phyloP scores from a whole-genome alignment of 2,329 filamentous ascomycete genomes.

The Cryphonectria naterciae region DNA sequence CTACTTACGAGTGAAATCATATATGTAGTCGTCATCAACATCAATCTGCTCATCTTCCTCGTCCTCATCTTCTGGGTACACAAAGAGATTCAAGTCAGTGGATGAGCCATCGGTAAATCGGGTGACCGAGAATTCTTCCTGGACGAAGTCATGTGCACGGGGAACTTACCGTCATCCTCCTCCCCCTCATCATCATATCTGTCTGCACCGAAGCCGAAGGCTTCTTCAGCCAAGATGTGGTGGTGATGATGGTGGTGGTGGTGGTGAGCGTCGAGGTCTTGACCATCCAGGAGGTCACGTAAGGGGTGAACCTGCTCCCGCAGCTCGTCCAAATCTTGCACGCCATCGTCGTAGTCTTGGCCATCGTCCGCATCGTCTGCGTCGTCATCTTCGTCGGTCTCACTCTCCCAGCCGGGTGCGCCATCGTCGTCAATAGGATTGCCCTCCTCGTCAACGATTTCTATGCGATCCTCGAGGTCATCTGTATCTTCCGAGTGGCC shows the following conservation, averaged over 20 bases:
- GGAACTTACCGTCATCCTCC: slow-evolving; percentile 58
- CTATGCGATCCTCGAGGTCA: slow-evolving; percentile 52
- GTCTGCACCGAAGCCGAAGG: slow-evolving; percentile 26
- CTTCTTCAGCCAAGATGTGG: slow-evolving; percentile 43
- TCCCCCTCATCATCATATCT: slow-evolving; percentile 60
- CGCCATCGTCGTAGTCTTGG: slow-evolving; percentile 57
- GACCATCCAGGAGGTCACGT: slow-evolving; percentile 58
- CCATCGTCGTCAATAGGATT: slow-evolving; percentile 63
- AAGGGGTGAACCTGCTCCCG: slow-evolving; percentile 42
- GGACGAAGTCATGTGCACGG: not conserved
- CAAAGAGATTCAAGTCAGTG: slow-evolving; percentile 30
- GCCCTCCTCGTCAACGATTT: slow-evolving; percentile 68
- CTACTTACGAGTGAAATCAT: slow-evolving; percentile 61
- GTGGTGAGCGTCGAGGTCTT: slow-evolving; percentile 56
- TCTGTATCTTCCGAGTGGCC: slow-evolving; percentile 58
- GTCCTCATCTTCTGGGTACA: slow-evolving; percentile 47
- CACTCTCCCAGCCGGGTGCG: slow-evolving; percentile 64
- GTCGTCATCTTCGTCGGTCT: slow-evolving; percentile 60
- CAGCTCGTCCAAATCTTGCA: slow-evolving; percentile 59
- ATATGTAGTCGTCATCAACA: slow-evolving; percentile 69
- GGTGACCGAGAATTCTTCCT: not conserved
- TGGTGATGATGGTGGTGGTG: slow-evolving; percentile 42
- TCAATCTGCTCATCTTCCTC: slow-evolving; percentile 74
- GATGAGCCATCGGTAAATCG: no score
- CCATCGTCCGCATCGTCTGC: slow-evolving; percentile 49